Evolutionary conservation across 768 basidiomycete species (phyloP).

Genomic region (Dacryopinax spathularia): DNA sequence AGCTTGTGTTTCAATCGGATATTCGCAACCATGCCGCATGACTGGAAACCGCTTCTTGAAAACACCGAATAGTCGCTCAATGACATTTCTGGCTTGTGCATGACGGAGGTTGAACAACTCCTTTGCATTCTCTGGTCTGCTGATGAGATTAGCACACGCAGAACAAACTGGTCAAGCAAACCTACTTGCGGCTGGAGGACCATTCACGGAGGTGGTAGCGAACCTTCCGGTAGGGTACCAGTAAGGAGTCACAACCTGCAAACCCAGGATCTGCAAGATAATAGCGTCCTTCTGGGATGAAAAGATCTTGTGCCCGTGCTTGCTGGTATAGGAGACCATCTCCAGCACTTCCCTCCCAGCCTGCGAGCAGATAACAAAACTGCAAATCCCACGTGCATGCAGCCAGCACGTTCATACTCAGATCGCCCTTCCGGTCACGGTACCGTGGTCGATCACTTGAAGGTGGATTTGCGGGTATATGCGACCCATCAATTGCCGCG

Average conservation of each 20-base stretch:
- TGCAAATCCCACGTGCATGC: slow-evolving; percentile 16
- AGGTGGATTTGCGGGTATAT: slow-evolving; percentile 17
- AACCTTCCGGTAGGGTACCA: slow-evolving; percentile 20
- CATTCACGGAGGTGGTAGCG: slow-evolving; percentile 27
- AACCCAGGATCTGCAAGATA: slow-evolving; percentile 27
- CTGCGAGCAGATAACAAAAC: slow-evolving; percentile 20
- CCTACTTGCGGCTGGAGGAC: no score
- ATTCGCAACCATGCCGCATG: slow-evolving; percentile 11
- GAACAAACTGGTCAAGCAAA: not conserved
- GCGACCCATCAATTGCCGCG: slow-evolving; percentile 18
- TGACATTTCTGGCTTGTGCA: slow-evolving; percentile 14
- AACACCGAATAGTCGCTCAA: slow-evolving; percentile 16
- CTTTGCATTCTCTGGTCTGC: slow-evolving; percentile 12
- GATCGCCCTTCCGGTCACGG: slow-evolving; percentile 17
- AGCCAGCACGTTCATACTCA: slow-evolving; percentile 23
- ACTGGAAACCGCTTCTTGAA: slow-evolving; percentile 16
- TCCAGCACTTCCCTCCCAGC: slow-evolving; percentile 22
- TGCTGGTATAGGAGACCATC: slow-evolving; percentile 19
- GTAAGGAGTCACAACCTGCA: slow-evolving; percentile 37
- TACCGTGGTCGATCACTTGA: slow-evolving; percentile 12
- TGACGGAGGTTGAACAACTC: slow-evolving; percentile 22
- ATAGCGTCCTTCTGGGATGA: slow-evolving; percentile 17
- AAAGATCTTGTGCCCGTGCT: slow-evolving; percentile 15
- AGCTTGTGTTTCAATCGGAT: slow-evolving; percentile 16
- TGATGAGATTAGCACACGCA: not conserved